phyloP scores from a whole-genome alignment of 495 filamentous ascomycete genomes.

The Monascus purpureus region DNA sequence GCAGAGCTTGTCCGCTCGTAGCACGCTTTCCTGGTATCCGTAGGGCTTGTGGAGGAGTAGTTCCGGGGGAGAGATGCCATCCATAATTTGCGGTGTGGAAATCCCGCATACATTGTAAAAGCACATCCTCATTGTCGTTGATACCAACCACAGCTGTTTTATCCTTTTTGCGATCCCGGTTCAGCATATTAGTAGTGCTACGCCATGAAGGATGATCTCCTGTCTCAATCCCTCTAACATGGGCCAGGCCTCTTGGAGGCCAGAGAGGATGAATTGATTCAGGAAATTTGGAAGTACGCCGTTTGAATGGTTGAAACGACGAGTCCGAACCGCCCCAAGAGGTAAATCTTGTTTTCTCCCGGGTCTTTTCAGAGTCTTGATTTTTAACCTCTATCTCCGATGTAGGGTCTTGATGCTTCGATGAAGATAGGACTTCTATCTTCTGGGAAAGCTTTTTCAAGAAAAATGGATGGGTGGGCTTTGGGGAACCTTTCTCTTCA shows the following conservation, averaged over 20 bases:
- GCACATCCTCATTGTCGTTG: slow-evolving; percentile 20
- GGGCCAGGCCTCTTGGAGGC: slow-evolving; percentile 51
- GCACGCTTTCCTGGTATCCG: slow-evolving; percentile 21
- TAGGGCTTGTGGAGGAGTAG: slow-evolving; percentile 3
- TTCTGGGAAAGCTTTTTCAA: slow-evolving; percentile 21
- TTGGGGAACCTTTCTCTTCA: slow-evolving; percentile 28
- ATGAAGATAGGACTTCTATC: neutral
- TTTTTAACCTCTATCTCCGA: slow-evolving; percentile 1
- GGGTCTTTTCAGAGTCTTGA: slow-evolving; percentile 2
- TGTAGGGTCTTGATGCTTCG: neutral
- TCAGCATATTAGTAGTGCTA: neutral
- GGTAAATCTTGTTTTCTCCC: slow-evolving; percentile 10
- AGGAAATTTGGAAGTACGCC: slow-evolving; percentile 35
- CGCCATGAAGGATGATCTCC: neutral
- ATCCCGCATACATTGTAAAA: slow-evolving; percentile 8
- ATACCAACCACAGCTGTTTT: slow-evolving; percentile 21
- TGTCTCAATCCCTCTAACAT: slow-evolving; percentile 25
- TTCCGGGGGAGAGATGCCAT: neutral
- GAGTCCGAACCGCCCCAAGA: slow-evolving; percentile 3
- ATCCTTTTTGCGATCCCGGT: slow-evolving; percentile 18
- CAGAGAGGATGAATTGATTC: slow-evolving; percentile 51
- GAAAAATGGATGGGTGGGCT: slow-evolving; percentile 76
- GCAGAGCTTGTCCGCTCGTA: slow-evolving; percentile 21
- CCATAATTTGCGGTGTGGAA: neutral
- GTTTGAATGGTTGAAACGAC: slow-evolving; percentile 13